Evolutionary conservation across 768 basidiomycete species (phyloP).

Genomic region (Phylloporus sp.): DNA sequence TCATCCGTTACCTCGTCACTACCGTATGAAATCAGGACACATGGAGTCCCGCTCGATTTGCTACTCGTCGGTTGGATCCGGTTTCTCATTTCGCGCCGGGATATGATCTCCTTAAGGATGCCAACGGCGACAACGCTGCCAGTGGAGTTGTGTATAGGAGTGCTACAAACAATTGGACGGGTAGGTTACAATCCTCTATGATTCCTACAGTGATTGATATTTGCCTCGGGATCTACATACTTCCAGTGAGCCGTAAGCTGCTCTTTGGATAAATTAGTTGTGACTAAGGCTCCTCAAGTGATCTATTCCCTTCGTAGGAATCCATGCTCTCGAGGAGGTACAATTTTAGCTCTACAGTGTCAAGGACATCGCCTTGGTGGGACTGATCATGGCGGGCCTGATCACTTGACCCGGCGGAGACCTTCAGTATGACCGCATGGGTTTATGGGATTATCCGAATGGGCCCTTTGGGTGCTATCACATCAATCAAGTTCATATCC

Average conservation of each 20-base stretch:
- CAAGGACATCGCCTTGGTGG: constrained; percentile 43
- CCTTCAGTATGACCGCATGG: constrained; percentile 42
- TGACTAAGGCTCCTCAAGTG: constrained; percentile 34
- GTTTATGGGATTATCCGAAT: constrained; percentile 37
- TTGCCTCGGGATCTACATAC: constrained; percentile 50
- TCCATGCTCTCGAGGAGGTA: constrained; percentile 55
- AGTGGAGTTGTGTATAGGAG: too few relatives aligned
- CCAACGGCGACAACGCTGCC: constrained; percentile 54
- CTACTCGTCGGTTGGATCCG: constrained; percentile 63
- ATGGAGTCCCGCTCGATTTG: constrained; percentile 55
- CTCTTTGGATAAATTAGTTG: not conserved
- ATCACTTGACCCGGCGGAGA: constrained; percentile 42
- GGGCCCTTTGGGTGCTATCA: constrained; percentile 22
- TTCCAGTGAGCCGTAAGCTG: constrained; percentile 33
- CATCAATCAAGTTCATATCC: constrained; percentile 31
- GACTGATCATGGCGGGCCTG: constrained; percentile 37
- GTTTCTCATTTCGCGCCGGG: constrained; percentile 56
- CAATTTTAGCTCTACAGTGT: constrained; percentile 50
- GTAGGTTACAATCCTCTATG: constrained; percentile 31
- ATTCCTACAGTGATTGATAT: constrained; percentile 1
- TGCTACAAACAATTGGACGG: constrained; percentile 46
- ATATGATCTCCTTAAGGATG: constrained; percentile 38
- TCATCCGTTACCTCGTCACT: constrained; percentile 62
- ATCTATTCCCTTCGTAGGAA: constrained; percentile 25
- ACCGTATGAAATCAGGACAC: constrained; percentile 41